phyloP scores from a whole-genome alignment of 176 grass and related monocot genomes.

The Canna indica region DNA sequence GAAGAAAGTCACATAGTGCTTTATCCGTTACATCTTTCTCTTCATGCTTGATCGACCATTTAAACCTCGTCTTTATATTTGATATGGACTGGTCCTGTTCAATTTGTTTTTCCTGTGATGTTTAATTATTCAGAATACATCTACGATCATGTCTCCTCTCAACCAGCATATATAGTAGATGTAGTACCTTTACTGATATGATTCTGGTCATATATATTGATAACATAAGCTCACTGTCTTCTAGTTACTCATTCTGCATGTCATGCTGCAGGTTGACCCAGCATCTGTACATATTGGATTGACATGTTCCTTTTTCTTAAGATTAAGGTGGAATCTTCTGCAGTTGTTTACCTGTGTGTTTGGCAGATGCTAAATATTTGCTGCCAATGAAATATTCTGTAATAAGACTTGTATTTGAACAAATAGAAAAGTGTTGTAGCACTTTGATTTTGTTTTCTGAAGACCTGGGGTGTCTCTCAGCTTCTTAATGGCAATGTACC shows the following conservation, averaged over 20 bases:
- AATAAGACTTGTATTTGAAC: neutral
- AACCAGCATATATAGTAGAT: too few species aligned
- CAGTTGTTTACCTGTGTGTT: neutral
- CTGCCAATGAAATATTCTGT: neutral
- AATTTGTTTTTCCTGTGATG: neutral
- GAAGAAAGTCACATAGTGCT: too few species aligned
- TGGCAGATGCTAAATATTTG: neutral
- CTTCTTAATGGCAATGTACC: neutral
- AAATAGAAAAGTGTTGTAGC: neutral
- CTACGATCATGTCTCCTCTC: too few species aligned
- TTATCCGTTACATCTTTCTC: neutral
- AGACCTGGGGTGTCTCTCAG: neutral
- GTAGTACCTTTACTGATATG: neutral
- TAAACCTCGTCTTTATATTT: neutral
- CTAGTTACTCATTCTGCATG: neutral
- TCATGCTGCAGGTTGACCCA: neutral
- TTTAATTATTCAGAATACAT: neutral
- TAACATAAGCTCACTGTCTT: neutral
- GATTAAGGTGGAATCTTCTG: neutral
- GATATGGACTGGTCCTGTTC: neutral
- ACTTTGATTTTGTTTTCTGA: neutral
- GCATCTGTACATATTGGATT: slow-evolving; percentile 12
- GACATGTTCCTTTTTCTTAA: neutral
- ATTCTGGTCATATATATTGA: neutral
- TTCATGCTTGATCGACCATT: neutral